phyloP scores from a whole-genome alignment of 305 asterid genomes.

The Stenogyne calaminthoides region DNA sequence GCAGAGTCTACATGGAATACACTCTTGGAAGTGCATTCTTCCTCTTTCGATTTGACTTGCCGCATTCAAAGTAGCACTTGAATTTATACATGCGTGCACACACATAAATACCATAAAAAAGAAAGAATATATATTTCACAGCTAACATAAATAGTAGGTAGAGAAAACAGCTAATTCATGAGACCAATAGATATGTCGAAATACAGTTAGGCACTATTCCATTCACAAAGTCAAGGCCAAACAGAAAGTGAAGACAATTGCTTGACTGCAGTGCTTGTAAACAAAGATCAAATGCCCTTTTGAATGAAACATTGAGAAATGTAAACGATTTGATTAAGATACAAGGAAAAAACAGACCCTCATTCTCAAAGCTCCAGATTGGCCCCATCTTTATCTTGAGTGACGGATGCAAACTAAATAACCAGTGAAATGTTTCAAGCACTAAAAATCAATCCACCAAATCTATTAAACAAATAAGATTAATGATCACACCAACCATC shows the following conservation, averaged over 20 bases:
- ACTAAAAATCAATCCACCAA: slow-evolving; percentile 27
- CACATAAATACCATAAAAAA: neutral
- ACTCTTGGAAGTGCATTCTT: neutral
- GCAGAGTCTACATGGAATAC: slow-evolving; percentile 4
- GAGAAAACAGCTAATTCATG: neutral
- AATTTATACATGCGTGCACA: neutral
- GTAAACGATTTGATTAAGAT: neutral
- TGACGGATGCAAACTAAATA: slow-evolving; percentile 16
- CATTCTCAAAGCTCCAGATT: slow-evolving; percentile 21
- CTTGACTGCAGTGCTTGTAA: neutral
- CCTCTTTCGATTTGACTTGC: neutral
- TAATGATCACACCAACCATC: slow-evolving; percentile 37
- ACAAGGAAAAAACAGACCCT: neutral
- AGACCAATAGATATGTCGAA: neutral
- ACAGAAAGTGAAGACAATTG: neutral
- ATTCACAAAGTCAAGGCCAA: slow-evolving; percentile 18
- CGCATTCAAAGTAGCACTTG: no score
- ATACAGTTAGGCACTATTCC: neutral
- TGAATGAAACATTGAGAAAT: neutral
- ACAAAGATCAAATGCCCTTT: neutral
- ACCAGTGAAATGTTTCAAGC: slow-evolving; percentile 21
- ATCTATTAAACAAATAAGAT: slow-evolving; percentile 15
- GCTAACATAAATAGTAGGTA: neutral
- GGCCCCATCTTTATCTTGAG: slow-evolving; percentile 17
- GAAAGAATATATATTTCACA: neutral